These are phyloP conservation scores for Ceratocystis colombiana DNA, from an alignment of 2,329 filamentous ascomycete genomes.

Conservation along the genomic window DNA sequence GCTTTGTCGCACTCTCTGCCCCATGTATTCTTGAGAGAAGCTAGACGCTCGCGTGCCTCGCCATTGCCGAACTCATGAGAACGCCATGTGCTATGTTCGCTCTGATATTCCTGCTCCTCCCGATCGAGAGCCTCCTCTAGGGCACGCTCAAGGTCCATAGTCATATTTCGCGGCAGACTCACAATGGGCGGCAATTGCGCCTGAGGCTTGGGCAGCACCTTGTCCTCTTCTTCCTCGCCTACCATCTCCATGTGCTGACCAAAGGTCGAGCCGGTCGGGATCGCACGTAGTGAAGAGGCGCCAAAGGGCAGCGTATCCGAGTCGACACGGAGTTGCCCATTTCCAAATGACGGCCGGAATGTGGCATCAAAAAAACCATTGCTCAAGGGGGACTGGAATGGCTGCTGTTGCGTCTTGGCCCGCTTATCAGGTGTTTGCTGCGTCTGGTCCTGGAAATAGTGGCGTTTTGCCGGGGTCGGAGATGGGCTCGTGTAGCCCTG, in stretches of 20 bases:
- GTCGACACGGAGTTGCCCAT: slow-evolving; percentile 18
- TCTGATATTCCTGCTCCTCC: slow-evolving; percentile 19
- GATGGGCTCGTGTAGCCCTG: slow-evolving; percentile 7
- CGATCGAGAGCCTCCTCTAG: slow-evolving; percentile 19
- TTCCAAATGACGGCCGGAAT: background rate
- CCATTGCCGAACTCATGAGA: background rate
- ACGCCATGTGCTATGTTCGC: background rate
- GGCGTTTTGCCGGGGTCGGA: slow-evolving; percentile 2
- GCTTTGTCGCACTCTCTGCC: background rate
- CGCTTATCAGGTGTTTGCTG: background rate
- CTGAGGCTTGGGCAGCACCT: background rate
- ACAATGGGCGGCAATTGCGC: background rate
- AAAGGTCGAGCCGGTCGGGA: slow-evolving; percentile 2
- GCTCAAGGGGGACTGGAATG: no score
- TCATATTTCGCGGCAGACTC: slow-evolving; percentile 17
- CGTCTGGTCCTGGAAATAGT: background rate
- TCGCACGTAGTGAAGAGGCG: background rate
- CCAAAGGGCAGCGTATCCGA: slow-evolving; percentile 20
- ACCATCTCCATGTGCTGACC: slow-evolving; percentile 12
- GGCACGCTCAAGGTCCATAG: slow-evolving; percentile 19
- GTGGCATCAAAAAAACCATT: background rate
- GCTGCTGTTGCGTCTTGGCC: background rate
- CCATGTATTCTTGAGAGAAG: background rate
- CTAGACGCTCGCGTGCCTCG: background rate
- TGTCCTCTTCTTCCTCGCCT: background rate